phyloP scores from a whole-genome alignment of 2,329 filamentous ascomycete species.

The Microdochium trichocladiopsis region DNA sequence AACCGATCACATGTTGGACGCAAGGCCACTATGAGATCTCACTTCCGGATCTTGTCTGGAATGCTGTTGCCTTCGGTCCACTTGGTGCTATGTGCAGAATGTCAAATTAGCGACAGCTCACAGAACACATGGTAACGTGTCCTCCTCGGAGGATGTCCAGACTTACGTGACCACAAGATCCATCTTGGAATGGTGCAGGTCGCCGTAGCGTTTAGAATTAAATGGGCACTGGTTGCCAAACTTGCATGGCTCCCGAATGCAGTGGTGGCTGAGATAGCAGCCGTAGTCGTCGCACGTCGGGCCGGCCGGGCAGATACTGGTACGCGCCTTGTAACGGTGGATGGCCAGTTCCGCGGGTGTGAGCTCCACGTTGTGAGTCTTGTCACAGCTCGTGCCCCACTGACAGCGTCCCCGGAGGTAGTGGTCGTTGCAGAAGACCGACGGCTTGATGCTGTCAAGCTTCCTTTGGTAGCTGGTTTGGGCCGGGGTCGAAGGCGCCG shows the following conservation, averaged over 20 bases:
- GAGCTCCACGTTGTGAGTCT: slow-evolving; percentile 21
- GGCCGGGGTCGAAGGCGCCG: slow-evolving; percentile 15
- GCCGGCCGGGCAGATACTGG: slow-evolving; percentile 21
- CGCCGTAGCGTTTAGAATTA: slow-evolving; percentile 18
- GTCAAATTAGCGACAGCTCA: background rate
- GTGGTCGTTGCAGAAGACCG: slow-evolving; percentile 24
- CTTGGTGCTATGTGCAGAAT: slow-evolving; percentile 11
- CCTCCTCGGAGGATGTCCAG: too few relatives aligned
- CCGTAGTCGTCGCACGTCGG: slow-evolving; percentile 23
- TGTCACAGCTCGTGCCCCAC: slow-evolving; percentile 19
- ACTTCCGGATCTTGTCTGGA: slow-evolving; percentile 38
- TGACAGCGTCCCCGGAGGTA: slow-evolving; percentile 23
- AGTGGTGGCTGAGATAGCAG: slow-evolving; percentile 26
- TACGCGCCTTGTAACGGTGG: slow-evolving; percentile 25
- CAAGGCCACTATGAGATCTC: too few relatives aligned
- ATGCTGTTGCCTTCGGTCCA: slow-evolving; percentile 19
- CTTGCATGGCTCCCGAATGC: slow-evolving; percentile 17
- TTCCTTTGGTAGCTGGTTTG: slow-evolving; percentile 22
- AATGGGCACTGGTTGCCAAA: slow-evolving; percentile 18
- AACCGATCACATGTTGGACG: too few relatives aligned
- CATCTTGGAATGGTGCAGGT: slow-evolving; percentile 21
- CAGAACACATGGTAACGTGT: background rate
- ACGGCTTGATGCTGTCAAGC: slow-evolving; percentile 18
- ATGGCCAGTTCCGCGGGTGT: slow-evolving; percentile 21
- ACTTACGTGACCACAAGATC: slow-evolving; percentile 20